Evolutionary conservation across 768 basidiomycete genomes (phyloP), one percentile per base, ranked within the genome.

Genomic region (Amanita subjunquillea): DNA sequence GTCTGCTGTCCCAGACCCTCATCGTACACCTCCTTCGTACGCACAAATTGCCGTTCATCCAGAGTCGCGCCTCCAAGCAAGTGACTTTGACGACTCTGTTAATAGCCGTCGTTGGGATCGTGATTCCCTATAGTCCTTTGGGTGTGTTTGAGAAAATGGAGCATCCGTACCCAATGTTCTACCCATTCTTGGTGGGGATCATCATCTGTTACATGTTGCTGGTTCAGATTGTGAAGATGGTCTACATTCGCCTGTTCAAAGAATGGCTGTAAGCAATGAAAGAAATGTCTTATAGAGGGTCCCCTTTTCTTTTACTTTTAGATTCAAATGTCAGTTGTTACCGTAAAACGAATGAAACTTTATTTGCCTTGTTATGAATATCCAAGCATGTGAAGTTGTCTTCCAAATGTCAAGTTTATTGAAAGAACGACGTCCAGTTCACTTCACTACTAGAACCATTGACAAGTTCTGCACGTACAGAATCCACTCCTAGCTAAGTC

Each of bases 1-100:
- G 67, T 10, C 65, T 68, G 36, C 40, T 68, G 46, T 68, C 67
- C 4, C 67, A 69, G 61, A 68, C 48, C 15, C 22, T 51, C 10
- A 51, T 51, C 20, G 15, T 51, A 13, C 50, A 51, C 12, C 29
- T 51, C 25, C 50, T 43, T 25, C 51, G 51, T 36, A 44, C 51
- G 23, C 32, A 15, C 29, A 52, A 52, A 36, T 27, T 52, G n/a
- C 51, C 51, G 20, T 52, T 52, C 44, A 52, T 52, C 25, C 50
- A 52, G n/a, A 43, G 42, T 20, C 40, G 40, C 10, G 27, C 30
- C 12, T 52, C 51, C 23, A 37, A 15, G 15, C 44, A 13, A 5
- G 42, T 44, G 5, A 34, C 36, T 40, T 20, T 36, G 30, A 34
- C 46, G 17, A 34, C 46, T 20, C 5, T 48, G 27, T 15, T 46